Percentiles rank a stretch among this genome's conserved stretches.
These are phyloP conservation scores for Aureobasidium sp. DNA, from an alignment of 2,329 filamentous ascomycete genomes.

Conservation along the genomic window DNA sequence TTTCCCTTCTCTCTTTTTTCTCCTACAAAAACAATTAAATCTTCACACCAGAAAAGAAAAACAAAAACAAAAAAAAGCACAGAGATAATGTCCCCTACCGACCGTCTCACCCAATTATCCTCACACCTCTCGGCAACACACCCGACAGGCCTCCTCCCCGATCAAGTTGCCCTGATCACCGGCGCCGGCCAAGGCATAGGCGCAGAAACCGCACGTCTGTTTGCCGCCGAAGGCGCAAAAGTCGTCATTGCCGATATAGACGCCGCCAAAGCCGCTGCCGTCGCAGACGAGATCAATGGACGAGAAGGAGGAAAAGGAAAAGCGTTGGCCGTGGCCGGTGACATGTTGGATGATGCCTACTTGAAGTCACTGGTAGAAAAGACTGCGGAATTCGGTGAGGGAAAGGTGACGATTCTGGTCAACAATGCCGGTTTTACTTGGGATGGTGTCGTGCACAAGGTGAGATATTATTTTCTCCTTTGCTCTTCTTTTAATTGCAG, in stretches of 20 bases:
- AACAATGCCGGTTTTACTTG: constrained; percentile 92
- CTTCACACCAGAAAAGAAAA: no score
- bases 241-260: constrained; percentile 83
- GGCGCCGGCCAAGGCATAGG: constrained; percentile 83
- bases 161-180: constrained; percentile 82
- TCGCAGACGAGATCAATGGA: constrained; percentile 67
- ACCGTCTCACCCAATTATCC: constrained; percentile 58
- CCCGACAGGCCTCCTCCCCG: constrained; percentile 68
- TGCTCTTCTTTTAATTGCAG: neutral
- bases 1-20: no score
- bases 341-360: constrained; percentile 66
- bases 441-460: constrained; percentile 87
- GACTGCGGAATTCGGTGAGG: constrained; percentile 71
- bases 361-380: constrained; percentile 64
- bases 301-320: constrained; percentile 53
- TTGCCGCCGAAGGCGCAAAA: constrained; percentile 81
- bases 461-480: constrained; percentile 23
- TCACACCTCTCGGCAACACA: constrained; percentile 75
- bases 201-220: constrained; percentile 72
- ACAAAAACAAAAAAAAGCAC: no score
- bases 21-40: no score
- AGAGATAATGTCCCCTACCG: constrained; percentile 16
- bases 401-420: constrained; percentile 85
- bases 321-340: constrained; percentile 68
- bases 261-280: constrained; percentile 57